Base-by-base conservation (phyloP, 2,329 filamentous ascomycete genomes). In the Fusarium sp. region DNA sequence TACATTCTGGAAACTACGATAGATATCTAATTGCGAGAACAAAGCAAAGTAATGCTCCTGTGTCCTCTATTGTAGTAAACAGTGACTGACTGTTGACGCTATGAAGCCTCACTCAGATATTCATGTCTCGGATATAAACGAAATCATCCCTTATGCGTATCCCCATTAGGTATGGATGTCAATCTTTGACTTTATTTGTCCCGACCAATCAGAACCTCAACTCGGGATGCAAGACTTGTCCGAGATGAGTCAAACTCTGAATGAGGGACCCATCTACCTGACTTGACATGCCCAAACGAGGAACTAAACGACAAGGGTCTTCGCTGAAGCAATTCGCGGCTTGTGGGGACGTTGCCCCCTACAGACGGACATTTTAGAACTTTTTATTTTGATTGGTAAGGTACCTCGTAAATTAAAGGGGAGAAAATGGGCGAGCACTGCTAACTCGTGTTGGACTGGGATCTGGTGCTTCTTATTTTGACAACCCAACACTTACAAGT, bases 331-430 rank as follows among this genome's bases (percentile, higher is more conserved):
- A 42, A 66, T 66, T 62, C 62, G 23, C 45, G 46, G 54, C 19
- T 31, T 44, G 61, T 64, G 61, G 61, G 49, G 51, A 26, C 30
- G 34, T 46, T 10, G 25, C 31, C 45, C 61, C 61, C 30, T 60
- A 19, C 28, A 19, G 4, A 19, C 61, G 61, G 62, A 65, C 54
- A 41, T 53, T 60, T 52, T 30, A 19, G 49, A 9, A 44, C 60
- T 62, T 37, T 28, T 52, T 21, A 51, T 60, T n/a, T 65, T 65
- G 61, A 65, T 65, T 65, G 62, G 62, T 65, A 65, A 65, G 18
- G 34, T 37, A 37, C 34, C 18, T 37, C 34, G 18, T n/a, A n/a
- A n/a, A 37, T 10, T n/a, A 7, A 4, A 37, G 34, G 18, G 3
- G 6, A 37, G 10, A 2, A 37, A 37, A n/a, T 2, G 3, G 3